Conservation (phyloP, 495 filamentous ascomycete genomes). For the Usnea hakonensis region DNA sequence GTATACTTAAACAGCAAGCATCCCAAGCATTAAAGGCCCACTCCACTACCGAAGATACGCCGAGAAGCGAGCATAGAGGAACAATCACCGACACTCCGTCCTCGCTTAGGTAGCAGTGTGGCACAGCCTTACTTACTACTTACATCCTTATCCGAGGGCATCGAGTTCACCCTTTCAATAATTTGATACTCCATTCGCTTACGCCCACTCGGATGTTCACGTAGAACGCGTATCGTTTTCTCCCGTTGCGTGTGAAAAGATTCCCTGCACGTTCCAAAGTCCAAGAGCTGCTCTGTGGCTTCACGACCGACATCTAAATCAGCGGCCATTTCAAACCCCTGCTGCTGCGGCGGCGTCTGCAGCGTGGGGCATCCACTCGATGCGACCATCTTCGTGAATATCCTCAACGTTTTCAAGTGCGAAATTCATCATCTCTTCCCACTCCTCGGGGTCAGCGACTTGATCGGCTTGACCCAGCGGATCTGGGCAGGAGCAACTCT, state of each 20-base stretch:
- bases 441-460: neutral
- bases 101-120: neutral
- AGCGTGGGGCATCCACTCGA: neutral
- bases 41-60: neutral
- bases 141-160: too few species aligned
- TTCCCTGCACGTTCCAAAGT: neutral
- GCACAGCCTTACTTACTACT: neutral
- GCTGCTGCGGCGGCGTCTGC: neutral
- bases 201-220: neutral
- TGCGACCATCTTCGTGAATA: neutral
- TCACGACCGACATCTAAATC: neutral
- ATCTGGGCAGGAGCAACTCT: neutral
- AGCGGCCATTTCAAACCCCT: neutral
- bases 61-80: neutral
- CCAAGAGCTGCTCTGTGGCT: neutral
- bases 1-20: neutral
- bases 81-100: neutral
- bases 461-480: neutral
- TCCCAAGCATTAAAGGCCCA: neutral
- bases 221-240: neutral
- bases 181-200: too few species aligned
- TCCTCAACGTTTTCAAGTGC: neutral
- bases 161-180: too few species aligned
- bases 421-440: neutral
- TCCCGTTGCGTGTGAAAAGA: neutral